Percentiles rank a stretch among this genome's conserved stretches.
phyloP scores from a whole-genome alignment of 2,329 filamentous ascomycete species.

The Pyricularia sp. region DNA sequence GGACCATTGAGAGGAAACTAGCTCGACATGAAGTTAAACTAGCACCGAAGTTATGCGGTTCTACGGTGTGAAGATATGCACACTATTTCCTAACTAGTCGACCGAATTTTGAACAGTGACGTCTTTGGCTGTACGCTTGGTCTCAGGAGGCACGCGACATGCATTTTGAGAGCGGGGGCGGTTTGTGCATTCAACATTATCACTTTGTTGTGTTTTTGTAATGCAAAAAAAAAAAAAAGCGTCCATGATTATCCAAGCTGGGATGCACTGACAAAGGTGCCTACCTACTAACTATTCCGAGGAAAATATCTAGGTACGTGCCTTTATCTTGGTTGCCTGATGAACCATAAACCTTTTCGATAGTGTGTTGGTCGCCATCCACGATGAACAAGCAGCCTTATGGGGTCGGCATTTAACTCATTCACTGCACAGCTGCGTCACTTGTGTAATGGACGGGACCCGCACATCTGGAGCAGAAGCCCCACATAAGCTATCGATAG shows the following conservation, averaged over 20 bases:
- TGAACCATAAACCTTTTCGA: neutral
- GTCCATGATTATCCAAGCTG: too few relatives aligned
- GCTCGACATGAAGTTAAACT: neutral
- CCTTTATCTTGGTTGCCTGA: neutral
- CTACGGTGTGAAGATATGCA: neutral
- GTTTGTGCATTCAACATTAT: neutral
- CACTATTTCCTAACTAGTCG: neutral
- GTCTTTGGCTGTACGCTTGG: neutral
- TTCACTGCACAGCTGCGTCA: neutral
- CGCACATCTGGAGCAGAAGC: neutral
- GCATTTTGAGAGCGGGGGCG: neutral
- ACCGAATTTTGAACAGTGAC: neutral
- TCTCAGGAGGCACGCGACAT: neutral
- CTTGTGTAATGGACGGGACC: neutral
- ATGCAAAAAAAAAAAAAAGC: too few relatives aligned
- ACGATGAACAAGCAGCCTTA: neutral
- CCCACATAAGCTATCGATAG: neutral
- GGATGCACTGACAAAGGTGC: neutral
- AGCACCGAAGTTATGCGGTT: neutral
- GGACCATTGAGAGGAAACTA: neutral
- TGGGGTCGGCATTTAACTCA: neutral
- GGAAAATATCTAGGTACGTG: neutral
- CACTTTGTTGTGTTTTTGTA: too few relatives aligned
- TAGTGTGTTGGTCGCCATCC: neutral
- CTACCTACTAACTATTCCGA: neutral